Conservation (phyloP, 2,329 filamentous ascomycete species). For the Aspergillus fijiensis region DNA sequence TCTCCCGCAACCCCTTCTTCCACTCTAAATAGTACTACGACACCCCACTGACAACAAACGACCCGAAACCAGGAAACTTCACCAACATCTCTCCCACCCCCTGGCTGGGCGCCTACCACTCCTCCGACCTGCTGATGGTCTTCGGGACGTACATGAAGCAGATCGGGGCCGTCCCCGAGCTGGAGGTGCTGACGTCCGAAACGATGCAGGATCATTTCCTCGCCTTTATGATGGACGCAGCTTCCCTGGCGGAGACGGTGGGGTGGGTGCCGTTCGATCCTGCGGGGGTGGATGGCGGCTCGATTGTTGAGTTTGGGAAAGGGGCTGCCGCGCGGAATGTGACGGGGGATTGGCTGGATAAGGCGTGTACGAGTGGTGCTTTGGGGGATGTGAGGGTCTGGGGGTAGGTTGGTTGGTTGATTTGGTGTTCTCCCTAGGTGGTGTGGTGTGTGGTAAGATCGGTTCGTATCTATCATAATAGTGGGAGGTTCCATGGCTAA, state of each 20-base stretch:
- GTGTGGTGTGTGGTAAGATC: no score
- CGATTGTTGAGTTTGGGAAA: slow-evolving; percentile 5
- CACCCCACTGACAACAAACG: neutral
- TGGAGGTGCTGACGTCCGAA: slow-evolving; percentile 21
- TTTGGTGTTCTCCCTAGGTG: no score
- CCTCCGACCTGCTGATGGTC: neutral
- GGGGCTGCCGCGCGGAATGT: neutral
- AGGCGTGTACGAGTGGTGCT: neutral
- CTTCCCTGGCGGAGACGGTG: neutral
- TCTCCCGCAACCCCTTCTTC: neutral
- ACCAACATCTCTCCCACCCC: slow-evolving; percentile 7
- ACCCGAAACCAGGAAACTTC: slow-evolving; percentile 11
- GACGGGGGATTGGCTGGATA: slow-evolving; percentile 2
- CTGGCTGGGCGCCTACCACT: slow-evolving; percentile 11
- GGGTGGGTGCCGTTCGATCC: slow-evolving; percentile 16
- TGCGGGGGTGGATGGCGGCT: slow-evolving; percentile 20
- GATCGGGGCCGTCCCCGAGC: slow-evolving; percentile 6
- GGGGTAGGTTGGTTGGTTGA: neutral
- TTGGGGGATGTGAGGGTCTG: slow-evolving; percentile 25
- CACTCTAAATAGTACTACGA: rapidly evolving
- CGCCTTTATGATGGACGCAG: slow-evolving; percentile 22
- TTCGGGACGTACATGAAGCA: slow-evolving; percentile 11
- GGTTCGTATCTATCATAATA: no score
- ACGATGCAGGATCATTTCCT: slow-evolving; percentile 27
- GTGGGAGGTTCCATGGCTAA: no score